Percentiles rank a stretch among this genome's conserved stretches.
phyloP scores from a whole-genome alignment of 768 basidiomycete genomes.

The Leccinum variicolor region DNA sequence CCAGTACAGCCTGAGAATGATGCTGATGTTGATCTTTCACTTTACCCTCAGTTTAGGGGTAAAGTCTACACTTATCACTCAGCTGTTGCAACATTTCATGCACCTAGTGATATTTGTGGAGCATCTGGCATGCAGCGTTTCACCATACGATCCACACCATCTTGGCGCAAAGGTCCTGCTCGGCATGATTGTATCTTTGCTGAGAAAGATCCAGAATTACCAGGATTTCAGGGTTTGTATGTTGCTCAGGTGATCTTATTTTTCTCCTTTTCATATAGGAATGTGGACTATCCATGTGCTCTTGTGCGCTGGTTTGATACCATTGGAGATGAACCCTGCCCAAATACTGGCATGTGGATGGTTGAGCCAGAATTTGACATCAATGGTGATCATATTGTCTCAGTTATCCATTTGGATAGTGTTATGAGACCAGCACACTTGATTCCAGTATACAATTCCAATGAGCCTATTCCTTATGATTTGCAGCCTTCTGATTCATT shows the following conservation, averaged over 20 bases:
- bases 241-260: background rate
- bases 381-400: background rate
- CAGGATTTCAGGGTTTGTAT: background rate
- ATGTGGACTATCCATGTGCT: background rate
- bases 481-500: background rate
- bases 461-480: background rate
- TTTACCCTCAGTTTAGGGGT: no score
- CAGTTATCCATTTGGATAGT: background rate
- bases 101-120: background rate
- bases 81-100: background rate
- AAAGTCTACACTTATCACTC: background rate
- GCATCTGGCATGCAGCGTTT: background rate
- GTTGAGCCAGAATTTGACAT: background rate
- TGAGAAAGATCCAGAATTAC: background rate
- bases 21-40: no score
- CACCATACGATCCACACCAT: background rate
- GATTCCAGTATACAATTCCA: background rate
- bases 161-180: background rate
- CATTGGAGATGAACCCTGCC: background rate
- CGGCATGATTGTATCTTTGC: background rate
- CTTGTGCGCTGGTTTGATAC: background rate
- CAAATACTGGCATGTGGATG: background rate
- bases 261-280: background rate
- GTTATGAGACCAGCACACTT: background rate
- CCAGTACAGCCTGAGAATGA: no score